Evolutionary conservation across 768 basidiomycete species (phyloP).

Genomic region (Suillus placidus): DNA sequence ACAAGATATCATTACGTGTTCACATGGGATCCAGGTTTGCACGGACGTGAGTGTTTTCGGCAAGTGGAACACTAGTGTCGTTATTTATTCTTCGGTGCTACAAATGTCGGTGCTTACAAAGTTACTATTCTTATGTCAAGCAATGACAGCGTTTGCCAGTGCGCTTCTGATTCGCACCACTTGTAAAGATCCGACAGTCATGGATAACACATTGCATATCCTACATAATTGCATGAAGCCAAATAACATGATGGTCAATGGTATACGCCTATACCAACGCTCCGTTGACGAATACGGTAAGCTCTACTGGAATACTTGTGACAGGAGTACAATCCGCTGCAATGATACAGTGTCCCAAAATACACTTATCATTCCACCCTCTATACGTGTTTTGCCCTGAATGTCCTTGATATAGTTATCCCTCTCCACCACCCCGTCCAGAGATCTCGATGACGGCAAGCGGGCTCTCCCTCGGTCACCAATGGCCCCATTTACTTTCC

Average conservation of each 20-base stretch:
- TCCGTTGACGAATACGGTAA: background rate
- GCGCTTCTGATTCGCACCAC: slow-evolving; percentile 3
- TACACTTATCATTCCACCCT: slow-evolving; percentile 12
- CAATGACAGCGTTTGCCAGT: slow-evolving; percentile 7
- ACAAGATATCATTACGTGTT: background rate
- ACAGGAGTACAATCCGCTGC: slow-evolving; percentile 29
- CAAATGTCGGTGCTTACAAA: background rate
- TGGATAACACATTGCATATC: background rate
- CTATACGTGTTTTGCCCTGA: slow-evolving; percentile 23
- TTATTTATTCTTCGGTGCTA: slow-evolving; percentile 1
- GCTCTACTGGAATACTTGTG: background rate
- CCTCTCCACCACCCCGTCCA: slow-evolving; percentile 3
- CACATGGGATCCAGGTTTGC: background rate
- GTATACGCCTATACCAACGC: background rate
- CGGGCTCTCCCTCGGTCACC: background rate
- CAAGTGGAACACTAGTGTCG: background rate
- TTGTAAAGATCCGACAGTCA: slow-evolving; percentile 2
- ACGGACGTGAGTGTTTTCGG: slow-evolving; percentile 2
- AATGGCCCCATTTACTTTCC: slow-evolving; percentile 22
- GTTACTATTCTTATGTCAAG: slow-evolving; percentile 5
- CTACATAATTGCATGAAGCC: background rate
- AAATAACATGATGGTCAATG: background rate
- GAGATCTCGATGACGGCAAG: slow-evolving; percentile 1
- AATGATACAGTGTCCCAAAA: slow-evolving; percentile 19
- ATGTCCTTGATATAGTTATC: slow-evolving; percentile 14